These are phyloP conservation scores for Penicillium atrosanguineum DNA, from an alignment of 495 filamentous ascomycete species.

Conservation along the genomic window DNA sequence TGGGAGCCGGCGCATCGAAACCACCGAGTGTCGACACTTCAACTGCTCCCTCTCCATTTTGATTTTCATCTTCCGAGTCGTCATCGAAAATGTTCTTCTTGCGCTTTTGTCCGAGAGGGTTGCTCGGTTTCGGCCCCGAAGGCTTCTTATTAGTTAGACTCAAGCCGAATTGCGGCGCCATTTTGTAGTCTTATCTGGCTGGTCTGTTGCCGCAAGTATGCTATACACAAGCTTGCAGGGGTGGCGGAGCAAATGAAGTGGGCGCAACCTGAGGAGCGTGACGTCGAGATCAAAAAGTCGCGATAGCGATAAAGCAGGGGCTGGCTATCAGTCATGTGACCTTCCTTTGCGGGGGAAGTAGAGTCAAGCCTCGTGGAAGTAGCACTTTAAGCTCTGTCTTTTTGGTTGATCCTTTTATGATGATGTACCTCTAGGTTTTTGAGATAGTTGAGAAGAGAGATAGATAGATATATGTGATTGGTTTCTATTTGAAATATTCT, in stretches of 20 bases:
- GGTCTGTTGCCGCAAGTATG: not conserved
- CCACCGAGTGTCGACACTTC: conserved; percentile 47
- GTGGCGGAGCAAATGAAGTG: not conserved
- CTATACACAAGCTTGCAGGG: not conserved
- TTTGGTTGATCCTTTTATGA: not conserved
- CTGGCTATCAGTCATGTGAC: conserved; percentile 25
- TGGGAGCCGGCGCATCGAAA: conserved; percentile 22
- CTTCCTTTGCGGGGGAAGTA: conserved; percentile 13
- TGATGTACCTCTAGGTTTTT: not conserved
- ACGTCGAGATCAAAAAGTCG: conserved; percentile 18
- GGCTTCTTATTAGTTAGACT: conserved; percentile 53
- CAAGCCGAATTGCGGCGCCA: conserved; percentile 51
- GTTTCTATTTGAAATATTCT: not conserved
- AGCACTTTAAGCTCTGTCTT: not conserved
- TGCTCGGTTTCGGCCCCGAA: conserved; percentile 19
- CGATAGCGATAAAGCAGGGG: conserved; percentile 21
- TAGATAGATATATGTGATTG: not conserved
- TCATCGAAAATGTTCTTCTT: conserved; percentile 51
- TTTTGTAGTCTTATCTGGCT: conserved; percentile 8
- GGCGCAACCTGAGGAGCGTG: conserved; percentile 1
- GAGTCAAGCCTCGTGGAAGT: not conserved
- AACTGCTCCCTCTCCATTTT: conserved; percentile 17
- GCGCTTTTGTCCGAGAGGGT: conserved; percentile 39
- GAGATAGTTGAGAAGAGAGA: not conserved
- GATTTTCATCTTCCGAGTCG: conserved; percentile 46